These are phyloP conservation scores for Pseudopediastrum boryanum DNA, from an alignment of 139 green algal genomes.

Conservation along the genomic window DNA sequence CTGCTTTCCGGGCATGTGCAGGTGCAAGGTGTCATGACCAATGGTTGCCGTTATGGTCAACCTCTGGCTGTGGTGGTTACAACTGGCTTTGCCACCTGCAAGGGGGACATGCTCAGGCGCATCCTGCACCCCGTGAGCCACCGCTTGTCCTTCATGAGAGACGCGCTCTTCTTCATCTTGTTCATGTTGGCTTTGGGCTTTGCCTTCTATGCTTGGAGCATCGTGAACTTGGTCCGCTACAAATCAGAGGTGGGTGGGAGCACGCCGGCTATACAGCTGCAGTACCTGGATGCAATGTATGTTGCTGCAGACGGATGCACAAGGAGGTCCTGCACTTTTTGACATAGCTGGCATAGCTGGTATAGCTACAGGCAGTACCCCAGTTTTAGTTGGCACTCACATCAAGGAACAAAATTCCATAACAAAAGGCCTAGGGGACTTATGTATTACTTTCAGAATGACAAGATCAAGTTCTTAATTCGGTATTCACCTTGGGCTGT, in stretches of 20 bases:
- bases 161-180: slow-evolving; percentile 47
- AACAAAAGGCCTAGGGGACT: too few species aligned
- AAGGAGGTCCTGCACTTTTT: too few species aligned
- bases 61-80: slow-evolving; percentile 43
- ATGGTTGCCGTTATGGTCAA: too few species aligned
- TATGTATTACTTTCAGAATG: too few species aligned
- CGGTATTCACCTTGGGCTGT: too few species aligned
- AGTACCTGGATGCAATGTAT: too few species aligned
- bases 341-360: too few species aligned
- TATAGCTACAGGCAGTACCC: too few species aligned
- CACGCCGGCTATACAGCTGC: not conserved
- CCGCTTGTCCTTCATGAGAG: slow-evolving; percentile 38
- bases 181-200: slow-evolving; percentile 49
- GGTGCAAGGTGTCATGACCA: not conserved
- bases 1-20: not conserved
- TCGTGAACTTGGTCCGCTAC: slow-evolving; percentile 35
- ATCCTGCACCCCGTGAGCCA: slow-evolving; percentile 47
- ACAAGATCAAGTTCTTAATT: too few species aligned
- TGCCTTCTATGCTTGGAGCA: slow-evolving; percentile 47
- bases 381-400: too few species aligned
- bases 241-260: slow-evolving; percentile 26
- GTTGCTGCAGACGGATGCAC: too few species aligned
- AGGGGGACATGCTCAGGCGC: slow-evolving; percentile 49
- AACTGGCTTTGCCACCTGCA: slow-evolving; percentile 50
- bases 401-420: too few species aligned